phyloP scores from a whole-genome alignment of 352 stramenopile genomes.

The Pythium grandisporangium region DNA sequence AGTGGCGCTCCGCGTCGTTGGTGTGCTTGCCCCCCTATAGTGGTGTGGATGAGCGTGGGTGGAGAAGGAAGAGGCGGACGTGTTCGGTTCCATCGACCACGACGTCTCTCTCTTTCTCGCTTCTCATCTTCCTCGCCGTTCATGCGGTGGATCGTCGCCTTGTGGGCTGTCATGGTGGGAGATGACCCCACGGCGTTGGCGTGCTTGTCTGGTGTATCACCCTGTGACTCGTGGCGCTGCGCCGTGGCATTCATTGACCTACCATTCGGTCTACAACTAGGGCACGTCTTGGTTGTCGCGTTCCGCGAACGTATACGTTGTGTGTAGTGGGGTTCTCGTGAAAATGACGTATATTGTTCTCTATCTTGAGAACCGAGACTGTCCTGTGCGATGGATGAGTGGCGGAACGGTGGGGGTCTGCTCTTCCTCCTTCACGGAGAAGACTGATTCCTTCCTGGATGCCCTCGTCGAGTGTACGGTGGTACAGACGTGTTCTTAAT shows the following conservation, averaged over 20 bases:
- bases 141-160: too few species aligned
- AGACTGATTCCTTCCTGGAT: constrained; percentile 11
- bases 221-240: too few species aligned
- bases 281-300: constrained; percentile 7
- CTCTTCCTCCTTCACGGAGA: background rate
- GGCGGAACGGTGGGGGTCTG: constrained; percentile 4
- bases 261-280: too few species aligned
- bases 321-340: constrained; percentile 7
- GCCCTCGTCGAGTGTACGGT: constrained; percentile 46
- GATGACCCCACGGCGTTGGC: too few species aligned
- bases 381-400: constrained; percentile 66
- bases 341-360: constrained; percentile 68
- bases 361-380: constrained; percentile 84
- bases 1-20: constrained; percentile 21
- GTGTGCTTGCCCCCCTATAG: constrained; percentile 2
- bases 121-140: too few species aligned
- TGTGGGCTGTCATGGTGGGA: too few species aligned
- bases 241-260: too few species aligned
- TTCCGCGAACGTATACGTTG: constrained; percentile 14
- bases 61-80: too few species aligned
- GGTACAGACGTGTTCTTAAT: constrained; percentile 91
- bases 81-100: too few species aligned
- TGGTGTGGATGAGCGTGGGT: background rate
- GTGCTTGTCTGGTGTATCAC: too few species aligned
- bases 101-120: too few species aligned